Evolutionary conservation across 1,139 yeast genomes (phyloP).

Genomic region (Candida anutae): DNA sequence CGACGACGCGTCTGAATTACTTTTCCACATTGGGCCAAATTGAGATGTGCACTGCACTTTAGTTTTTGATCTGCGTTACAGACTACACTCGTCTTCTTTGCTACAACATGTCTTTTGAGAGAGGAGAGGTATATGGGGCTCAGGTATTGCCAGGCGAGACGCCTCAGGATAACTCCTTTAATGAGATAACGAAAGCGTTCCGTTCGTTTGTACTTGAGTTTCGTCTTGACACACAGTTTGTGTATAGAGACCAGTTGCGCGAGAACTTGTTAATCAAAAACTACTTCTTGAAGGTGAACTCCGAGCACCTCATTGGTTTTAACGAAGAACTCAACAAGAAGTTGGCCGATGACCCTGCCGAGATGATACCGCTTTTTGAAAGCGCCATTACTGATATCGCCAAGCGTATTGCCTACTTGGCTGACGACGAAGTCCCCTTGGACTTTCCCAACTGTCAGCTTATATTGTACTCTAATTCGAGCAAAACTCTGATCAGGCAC

Average conservation of each 20-base stretch:
- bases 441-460: constrained; percentile 79
- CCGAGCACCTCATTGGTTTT: constrained; percentile 80
- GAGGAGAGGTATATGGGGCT: constrained; percentile 75
- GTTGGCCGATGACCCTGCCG: constrained; percentile 80
- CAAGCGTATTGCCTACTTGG: constrained; percentile 60
- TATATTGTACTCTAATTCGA: constrained; percentile 66
- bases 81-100: neutral
- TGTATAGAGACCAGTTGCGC: constrained; percentile 87
- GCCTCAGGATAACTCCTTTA: constrained; percentile 57
- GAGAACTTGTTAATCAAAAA: constrained; percentile 77
- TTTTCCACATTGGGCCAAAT: no score
- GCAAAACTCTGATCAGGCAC: constrained; percentile 64
- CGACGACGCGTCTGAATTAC: no score
- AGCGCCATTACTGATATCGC: constrained; percentile 88
- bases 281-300: constrained; percentile 65
- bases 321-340: constrained; percentile 85
- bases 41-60: no score
- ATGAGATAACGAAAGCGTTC: constrained; percentile 76
- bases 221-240: constrained; percentile 71
- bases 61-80: no score
- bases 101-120: constrained; percentile 59
- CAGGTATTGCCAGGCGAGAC: constrained; percentile 81
- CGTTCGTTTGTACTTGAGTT: constrained; percentile 79
- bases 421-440: constrained; percentile 46
- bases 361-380: constrained; percentile 84